These are phyloP conservation scores for Candida anglica DNA, from an alignment of 805 yeast species.

Conservation along the genomic window DNA sequence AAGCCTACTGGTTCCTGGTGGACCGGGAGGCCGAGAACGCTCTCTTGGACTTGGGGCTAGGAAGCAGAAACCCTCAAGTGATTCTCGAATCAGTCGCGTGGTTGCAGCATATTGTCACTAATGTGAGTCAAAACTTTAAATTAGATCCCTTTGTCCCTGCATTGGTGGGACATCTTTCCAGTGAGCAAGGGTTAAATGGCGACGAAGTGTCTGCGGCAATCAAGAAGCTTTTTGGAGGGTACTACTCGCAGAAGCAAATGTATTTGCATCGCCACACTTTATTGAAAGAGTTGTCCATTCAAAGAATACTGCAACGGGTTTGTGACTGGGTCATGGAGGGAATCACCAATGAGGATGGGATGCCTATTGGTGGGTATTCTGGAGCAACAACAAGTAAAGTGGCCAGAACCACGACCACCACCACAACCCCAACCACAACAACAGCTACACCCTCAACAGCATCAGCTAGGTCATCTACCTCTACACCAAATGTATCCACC, in stretches of 20 bases:
- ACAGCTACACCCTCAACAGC: too few species aligned
- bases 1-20: slow-evolving; percentile 52
- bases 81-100: slow-evolving; percentile 43
- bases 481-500: too few species aligned
- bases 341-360: slow-evolving; percentile 12
- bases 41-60: slow-evolving; percentile 41
- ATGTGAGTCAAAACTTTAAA: slow-evolving; percentile 29
- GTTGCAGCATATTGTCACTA: slow-evolving; percentile 37
- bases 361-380: too few species aligned
- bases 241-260: slow-evolving; percentile 25
- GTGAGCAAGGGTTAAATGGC: neutral
- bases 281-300: slow-evolving; percentile 32
- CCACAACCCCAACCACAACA: too few species aligned
- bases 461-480: too few species aligned
- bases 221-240: slow-evolving; percentile 18
- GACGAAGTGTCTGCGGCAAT: slow-evolving; percentile 13
- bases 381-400: slow-evolving; percentile 14
- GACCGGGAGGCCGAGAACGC: slow-evolving; percentile 44
- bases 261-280: slow-evolving; percentile 45
- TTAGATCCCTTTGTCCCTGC: slow-evolving; percentile 22
- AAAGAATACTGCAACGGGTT: slow-evolving; percentile 18
- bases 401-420: too few species aligned
- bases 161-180: slow-evolving; percentile 11
- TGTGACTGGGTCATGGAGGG: slow-evolving; percentile 1
- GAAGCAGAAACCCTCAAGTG: slow-evolving; percentile 31